Conservation (phyloP, 2,329 filamentous ascomycete species). For the Tricladium varicosporioides region DNA sequence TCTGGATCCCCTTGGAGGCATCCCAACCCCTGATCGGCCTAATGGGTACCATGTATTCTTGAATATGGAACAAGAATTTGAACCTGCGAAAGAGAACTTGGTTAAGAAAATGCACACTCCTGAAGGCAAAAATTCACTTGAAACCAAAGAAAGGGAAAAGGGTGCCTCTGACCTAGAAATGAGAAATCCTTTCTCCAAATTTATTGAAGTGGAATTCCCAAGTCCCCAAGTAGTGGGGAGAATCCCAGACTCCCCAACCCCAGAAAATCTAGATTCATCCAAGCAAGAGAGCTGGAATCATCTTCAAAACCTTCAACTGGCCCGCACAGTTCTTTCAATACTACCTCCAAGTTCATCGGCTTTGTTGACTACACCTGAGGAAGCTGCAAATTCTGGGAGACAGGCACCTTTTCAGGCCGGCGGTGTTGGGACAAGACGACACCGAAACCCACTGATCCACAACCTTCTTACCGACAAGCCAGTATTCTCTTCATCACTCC, state of each 20-base stretch:
- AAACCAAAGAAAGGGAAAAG: background rate
- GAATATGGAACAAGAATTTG: conserved; percentile 89
- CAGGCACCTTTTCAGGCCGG: conserved; percentile 33
- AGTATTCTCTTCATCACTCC: conserved; percentile 86
- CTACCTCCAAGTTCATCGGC: conserved; percentile 83
- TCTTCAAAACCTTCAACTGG: conserved; percentile 70
- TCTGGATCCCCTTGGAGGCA: conserved; percentile 82
- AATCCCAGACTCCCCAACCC: background rate
- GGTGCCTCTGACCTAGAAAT: conserved; percentile 23
- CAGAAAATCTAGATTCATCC: conserved; percentile 2
- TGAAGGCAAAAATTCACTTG: background rate
- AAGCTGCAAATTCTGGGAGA: conserved; percentile 60
- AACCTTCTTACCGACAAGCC: conserved; percentile 96
- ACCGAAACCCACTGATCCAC: conserved; percentile 82
- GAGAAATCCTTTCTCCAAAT: conserved; percentile 45
- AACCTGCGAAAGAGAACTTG: conserved; percentile 64
- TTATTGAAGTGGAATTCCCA: conserved; percentile 34
- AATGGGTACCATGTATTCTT: conserved; percentile 78
- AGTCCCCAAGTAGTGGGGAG: background rate
- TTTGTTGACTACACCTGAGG: conserved; percentile 80
- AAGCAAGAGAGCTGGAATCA: conserved; percentile 43
- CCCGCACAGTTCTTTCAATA: conserved; percentile 67
- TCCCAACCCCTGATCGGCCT: conserved; percentile 62
- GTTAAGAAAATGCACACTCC: conserved; percentile 7
- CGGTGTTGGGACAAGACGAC: conserved; percentile 52